Evolutionary conservation across 2,329 filamentous ascomycete genomes (phyloP).

Genomic region (Calonectria pteridis): DNA sequence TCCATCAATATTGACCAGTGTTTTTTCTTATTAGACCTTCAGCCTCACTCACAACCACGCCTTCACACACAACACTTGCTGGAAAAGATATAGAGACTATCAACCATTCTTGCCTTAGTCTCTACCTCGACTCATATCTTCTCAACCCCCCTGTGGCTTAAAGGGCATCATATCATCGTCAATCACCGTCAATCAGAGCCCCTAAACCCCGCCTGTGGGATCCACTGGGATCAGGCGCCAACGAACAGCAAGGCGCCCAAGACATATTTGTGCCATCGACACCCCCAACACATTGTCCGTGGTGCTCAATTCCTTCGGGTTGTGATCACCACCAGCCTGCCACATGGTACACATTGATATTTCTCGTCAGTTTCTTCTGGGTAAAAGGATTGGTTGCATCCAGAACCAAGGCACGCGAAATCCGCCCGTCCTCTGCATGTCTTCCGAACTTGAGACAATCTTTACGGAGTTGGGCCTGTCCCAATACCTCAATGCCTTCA

Average conservation of each 20-base stretch:
- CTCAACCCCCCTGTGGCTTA: not conserved
- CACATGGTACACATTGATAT: constrained; percentile 18
- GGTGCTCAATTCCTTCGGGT: constrained; percentile 4
- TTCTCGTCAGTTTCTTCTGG: constrained; percentile 22
- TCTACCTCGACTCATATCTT: not conserved
- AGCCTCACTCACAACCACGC: not conserved
- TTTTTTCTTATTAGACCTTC: not conserved
- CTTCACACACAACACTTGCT: not conserved
- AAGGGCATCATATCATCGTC: constrained; percentile 4
- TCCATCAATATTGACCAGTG: constrained; percentile 18
- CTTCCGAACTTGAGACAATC: constrained; percentile 71
- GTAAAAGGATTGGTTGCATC: constrained; percentile 17
- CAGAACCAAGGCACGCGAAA: constrained; percentile 26
- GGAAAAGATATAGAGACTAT: not conserved
- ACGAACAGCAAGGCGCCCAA: constrained; percentile 10
- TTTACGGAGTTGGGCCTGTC: constrained; percentile 82
- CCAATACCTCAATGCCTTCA: constrained; percentile 80
- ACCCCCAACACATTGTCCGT: not conserved
- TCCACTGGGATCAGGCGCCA: constrained; percentile 22
- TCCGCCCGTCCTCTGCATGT: constrained; percentile 52
- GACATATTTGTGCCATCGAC: not conserved
- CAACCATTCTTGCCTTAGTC: too few relatives aligned
- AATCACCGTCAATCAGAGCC: not conserved
- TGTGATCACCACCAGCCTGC: not conserved
- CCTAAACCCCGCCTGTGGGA: constrained; percentile 21